Evolutionary conservation across 768 basidiomycete genomes (phyloP).

Genomic region (Gautieria morchelliformis): DNA sequence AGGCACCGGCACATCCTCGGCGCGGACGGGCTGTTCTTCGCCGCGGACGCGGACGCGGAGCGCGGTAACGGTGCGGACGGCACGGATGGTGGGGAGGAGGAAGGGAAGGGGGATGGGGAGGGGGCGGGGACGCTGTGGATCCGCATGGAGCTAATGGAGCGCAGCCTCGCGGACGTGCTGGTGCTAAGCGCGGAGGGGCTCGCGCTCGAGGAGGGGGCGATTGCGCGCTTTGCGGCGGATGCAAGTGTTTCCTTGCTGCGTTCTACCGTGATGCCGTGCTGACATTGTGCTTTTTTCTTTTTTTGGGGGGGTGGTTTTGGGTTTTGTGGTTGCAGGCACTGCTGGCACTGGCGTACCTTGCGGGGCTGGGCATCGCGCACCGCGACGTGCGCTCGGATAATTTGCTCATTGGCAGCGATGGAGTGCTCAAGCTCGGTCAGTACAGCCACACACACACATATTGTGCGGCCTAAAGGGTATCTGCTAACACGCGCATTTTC

Average conservation of each 20-base stretch:
- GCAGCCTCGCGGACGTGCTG: slow-evolving; percentile 76
- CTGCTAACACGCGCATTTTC: too few relatives aligned
- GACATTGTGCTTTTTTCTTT: background rate
- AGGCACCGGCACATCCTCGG: slow-evolving; percentile 53
- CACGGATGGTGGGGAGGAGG: too few relatives aligned
- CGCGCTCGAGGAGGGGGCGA: slow-evolving; percentile 53
- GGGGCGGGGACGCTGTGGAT: slow-evolving; percentile 84
- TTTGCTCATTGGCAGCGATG: slow-evolving; percentile 56
- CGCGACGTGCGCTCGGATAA: slow-evolving; percentile 83
- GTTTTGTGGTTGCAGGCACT: slow-evolving; percentile 60
- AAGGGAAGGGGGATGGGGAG: too few relatives aligned
- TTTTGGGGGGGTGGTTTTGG: too few relatives aligned
- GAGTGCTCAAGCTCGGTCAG: slow-evolving; percentile 68
- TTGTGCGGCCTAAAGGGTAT: too few relatives aligned
- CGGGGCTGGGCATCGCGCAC: slow-evolving; percentile 61
- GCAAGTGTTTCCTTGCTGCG: slow-evolving; percentile 38
- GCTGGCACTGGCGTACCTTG: slow-evolving; percentile 55
- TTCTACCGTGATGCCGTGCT: too few relatives aligned
- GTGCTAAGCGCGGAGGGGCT: slow-evolving; percentile 52
- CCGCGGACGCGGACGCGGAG: too few relatives aligned
- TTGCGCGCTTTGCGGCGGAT: slow-evolving; percentile 70
- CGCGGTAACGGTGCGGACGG: too few relatives aligned
- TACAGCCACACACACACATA: too few relatives aligned
- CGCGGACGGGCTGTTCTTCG: slow-evolving; percentile 65
- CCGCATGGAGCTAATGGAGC: slow-evolving; percentile 84